Conservation (phyloP, 2,329 filamentous ascomycete species). For the Xylariomycetidae sp. region DNA sequence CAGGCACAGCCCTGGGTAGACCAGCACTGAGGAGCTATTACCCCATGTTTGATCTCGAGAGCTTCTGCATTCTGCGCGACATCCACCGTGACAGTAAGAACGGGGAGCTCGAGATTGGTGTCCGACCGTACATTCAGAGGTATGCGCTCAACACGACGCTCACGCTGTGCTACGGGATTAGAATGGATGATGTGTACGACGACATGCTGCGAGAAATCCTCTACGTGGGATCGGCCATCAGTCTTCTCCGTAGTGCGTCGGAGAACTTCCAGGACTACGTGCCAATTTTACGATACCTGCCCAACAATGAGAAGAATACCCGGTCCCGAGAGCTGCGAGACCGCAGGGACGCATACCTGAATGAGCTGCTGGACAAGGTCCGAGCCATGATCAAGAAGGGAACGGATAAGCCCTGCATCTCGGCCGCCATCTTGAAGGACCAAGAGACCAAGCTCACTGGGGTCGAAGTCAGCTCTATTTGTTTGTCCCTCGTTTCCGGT, state of each 20-base stretch:
- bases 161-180: conserved; percentile 50
- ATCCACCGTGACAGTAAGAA: conserved; percentile 37
- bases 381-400: conserved; percentile 45
- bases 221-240: conserved; percentile 47
- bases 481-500: conserved; percentile 46
- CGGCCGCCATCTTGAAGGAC: conserved; percentile 49
- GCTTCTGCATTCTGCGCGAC: conserved; percentile 45
- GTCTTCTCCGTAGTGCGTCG: conserved; percentile 42
- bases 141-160: conserved; percentile 51
- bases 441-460: conserved; percentile 47
- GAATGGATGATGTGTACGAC: conserved; percentile 50
- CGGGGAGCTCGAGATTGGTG: conserved; percentile 36
- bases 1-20: conserved; percentile 40
- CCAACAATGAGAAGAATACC: conserved; percentile 46
- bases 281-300: conserved; percentile 43
- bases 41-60: conserved; percentile 51
- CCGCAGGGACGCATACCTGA: conserved; percentile 44
- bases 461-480: conserved; percentile 50
- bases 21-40: conserved; percentile 42
- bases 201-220: conserved; percentile 47
- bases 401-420: conserved; percentile 50
- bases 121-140: conserved; percentile 47
- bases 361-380: conserved; percentile 44
- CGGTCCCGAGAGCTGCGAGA: conserved; percentile 41
- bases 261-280: conserved; percentile 53